Base-by-base conservation (phyloP, 768 basidiomycete genomes). In the Sarcomyxa edulis region DNA sequence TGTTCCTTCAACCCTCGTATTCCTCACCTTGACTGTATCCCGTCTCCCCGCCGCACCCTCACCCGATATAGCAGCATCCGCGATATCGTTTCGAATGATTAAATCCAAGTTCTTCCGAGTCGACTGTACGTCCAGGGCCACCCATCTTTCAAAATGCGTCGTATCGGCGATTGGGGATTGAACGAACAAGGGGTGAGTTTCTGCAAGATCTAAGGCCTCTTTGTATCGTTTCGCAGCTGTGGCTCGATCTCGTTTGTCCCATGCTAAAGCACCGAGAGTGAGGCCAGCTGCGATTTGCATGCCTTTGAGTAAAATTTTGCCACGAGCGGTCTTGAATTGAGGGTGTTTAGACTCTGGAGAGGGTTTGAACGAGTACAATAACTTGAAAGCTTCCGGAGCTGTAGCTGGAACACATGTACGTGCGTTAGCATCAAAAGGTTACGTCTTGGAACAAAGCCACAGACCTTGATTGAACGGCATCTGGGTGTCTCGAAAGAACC, bases 161-260 rank as follows among this genome's bases (percentile, higher is more conserved):
- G 45, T 35, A n/a, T n/a, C n/a, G 1, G 43, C 48, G 2, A 47
- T 46, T 5, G 48, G 23, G 7, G 40, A 30, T 1, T 28, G 10
- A 10, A 39, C 40, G 36, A 57, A 57, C 3, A 48, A 37, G 4
- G 51, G 38, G 26, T 59, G 48, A 0, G 55, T 53, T 5, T 44
- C 48, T 10, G 55, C 60, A 11, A 61, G 37, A 25, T 58, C 57
- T 6, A 62, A 38, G 3, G 49, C 60, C 37, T 59, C 59, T 9
- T 49, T 48, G 35, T 62, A 61, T 6, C 58, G 51, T 40, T 60
- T 61, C 10, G 60, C 51, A 27, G 60, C 51, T 2, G 58, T 60
- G 7, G 57, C 43, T 5, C 61, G 55, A 35, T 62, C 60, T 11
- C 47, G 44, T 16, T 51, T 48, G 31, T 55, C 53, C 60, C 61